These are phyloP conservation scores for Sherardia arvensis DNA, from an alignment of 257 asterid species.

Conservation along the genomic window DNA sequence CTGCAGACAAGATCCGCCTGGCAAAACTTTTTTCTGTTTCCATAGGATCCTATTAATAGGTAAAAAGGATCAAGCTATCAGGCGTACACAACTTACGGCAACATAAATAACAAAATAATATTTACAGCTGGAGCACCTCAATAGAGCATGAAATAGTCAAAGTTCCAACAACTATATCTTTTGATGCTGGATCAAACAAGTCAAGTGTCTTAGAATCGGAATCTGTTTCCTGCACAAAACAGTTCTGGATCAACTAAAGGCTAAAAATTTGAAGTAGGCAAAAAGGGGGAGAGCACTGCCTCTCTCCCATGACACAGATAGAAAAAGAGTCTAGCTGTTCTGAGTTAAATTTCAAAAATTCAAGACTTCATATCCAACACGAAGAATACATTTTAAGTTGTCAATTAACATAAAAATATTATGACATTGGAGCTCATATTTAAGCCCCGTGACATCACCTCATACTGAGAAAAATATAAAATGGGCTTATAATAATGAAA, in stretches of 20 bases:
- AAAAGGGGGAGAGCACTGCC: not conserved
- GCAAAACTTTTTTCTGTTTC: constrained; percentile 84
- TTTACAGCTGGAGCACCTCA: constrained; percentile 48
- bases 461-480: not conserved
- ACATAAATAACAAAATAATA: constrained; percentile 9
- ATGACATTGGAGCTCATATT: not conserved
- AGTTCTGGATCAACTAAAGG: not conserved
- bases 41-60: constrained; percentile 72
- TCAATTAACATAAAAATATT: not conserved
- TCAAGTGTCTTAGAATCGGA: constrained; percentile 49
- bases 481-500: not conserved
- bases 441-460: not conserved
- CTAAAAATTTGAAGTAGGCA: not conserved
- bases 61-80: constrained; percentile 19
- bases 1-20: constrained; percentile 73
- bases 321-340: not conserved
- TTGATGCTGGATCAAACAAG: constrained; percentile 61
- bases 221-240: constrained; percentile 51
- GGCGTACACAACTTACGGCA: constrained; percentile 1
- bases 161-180: constrained; percentile 51
- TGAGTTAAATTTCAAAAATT: not conserved
- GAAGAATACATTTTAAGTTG: not conserved
- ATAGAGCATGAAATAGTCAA: constrained; percentile 75
- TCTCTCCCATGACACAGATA: not conserved
- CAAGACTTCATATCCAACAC: not conserved